Percentiles rank a stretch among this genome's conserved stretches.
phyloP scores from a whole-genome alignment of 805 yeast species.

The Saccharomycodes ludwigii region DNA sequence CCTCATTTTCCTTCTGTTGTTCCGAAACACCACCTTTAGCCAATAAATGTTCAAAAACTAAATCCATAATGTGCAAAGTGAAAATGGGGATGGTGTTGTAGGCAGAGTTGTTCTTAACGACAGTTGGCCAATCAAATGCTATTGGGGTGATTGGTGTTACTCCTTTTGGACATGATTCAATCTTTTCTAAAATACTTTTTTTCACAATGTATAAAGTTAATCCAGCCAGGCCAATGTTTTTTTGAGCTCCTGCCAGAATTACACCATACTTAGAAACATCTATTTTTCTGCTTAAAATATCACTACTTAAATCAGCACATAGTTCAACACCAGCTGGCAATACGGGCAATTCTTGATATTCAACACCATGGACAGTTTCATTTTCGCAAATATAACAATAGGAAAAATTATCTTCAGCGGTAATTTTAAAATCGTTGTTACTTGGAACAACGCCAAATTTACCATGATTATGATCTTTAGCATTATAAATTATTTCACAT shows the following conservation, averaged over 20 bases:
- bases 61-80: conserved; percentile 73
- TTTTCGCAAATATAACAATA: conserved; percentile 89
- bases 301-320: conserved; percentile 92
- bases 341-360: conserved; percentile 42
- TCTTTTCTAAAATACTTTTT: conserved; percentile 55
- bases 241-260: conserved; percentile 96
- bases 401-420: conserved; percentile 47
- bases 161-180: conserved; percentile 4
- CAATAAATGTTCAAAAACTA: conserved; percentile 57
- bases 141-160: conserved; percentile 64
- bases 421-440: conserved; percentile 41
- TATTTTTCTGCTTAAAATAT: conserved; percentile 67
- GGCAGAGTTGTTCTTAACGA: conserved; percentile 79
- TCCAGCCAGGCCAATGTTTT: conserved; percentile 95
- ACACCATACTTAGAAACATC: conserved; percentile 81
- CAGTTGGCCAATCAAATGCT: conserved; percentile 78
- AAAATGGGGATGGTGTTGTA: conserved; percentile 94
- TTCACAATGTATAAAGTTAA: conserved; percentile 83
- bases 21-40: conserved; percentile 57
- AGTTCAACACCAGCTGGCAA: conserved; percentile 45
- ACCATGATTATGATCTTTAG: conserved; percentile 39
- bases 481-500: conserved; percentile 53
- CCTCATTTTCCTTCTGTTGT: conserved; percentile 44
- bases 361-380: conserved; percentile 94
- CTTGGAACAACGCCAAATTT: conserved; percentile 60